These are phyloP conservation scores for Wickerhamomyces hampshirensis DNA, from an alignment of 805 yeast genomes.

Conservation along the genomic window DNA sequence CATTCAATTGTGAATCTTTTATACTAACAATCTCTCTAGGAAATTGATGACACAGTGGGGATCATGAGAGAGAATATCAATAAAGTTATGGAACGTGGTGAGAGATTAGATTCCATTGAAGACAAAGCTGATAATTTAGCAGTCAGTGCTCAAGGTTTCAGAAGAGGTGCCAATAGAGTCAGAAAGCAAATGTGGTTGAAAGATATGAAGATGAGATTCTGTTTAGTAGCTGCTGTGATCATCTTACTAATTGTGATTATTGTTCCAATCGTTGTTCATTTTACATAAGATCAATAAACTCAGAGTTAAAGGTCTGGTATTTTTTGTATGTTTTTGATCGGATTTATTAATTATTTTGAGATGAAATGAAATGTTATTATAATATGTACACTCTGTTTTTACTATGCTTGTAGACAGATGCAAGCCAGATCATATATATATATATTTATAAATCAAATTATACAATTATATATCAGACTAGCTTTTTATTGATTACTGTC, in stretches of 20 bases:
- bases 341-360: not conserved
- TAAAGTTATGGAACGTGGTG: slow-evolving; percentile 92
- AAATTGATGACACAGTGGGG: slow-evolving; percentile 93
- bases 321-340: not conserved
- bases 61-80: slow-evolving; percentile 96
- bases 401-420: too few relatives aligned
- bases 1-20: too few relatives aligned
- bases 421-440: too few relatives aligned
- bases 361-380: too few relatives aligned
- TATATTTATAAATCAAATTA: too few relatives aligned
- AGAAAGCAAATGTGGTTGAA: slow-evolving; percentile 99
- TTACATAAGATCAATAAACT: too few relatives aligned
- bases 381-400: too few relatives aligned
- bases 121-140: slow-evolving; percentile 92
- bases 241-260: slow-evolving; percentile 79
- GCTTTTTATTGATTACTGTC: too few relatives aligned
- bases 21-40: slow-evolving; percentile 39
- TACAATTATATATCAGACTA: too few relatives aligned
- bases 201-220: slow-evolving; percentile 93
- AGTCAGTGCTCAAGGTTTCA: slow-evolving; percentile 88
- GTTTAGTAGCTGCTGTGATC: slow-evolving; percentile 76
- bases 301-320: not conserved
- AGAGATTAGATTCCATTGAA: slow-evolving; percentile 85
- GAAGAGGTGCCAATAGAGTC: slow-evolving; percentile 94
- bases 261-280: slow-evolving; percentile 92